phyloP scores from a whole-genome alignment of 768 basidiomycete genomes.

The Steccherinum ochraceum region DNA sequence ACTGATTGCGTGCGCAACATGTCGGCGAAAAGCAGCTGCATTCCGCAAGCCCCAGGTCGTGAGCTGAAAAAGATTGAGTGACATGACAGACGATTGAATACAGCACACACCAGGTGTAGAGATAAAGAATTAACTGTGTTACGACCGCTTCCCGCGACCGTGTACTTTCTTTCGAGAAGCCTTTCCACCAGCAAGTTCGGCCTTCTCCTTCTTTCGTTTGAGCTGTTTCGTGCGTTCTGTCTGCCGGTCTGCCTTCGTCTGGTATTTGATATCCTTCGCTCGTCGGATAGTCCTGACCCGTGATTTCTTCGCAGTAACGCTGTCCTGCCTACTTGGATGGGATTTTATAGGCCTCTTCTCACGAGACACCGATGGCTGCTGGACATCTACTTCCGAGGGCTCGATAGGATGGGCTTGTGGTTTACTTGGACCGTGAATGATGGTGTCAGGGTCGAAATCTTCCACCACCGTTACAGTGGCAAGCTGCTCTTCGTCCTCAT shows the following conservation, averaged over 20 bases:
- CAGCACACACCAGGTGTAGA: too few relatives aligned
- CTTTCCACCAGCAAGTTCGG: slow-evolving; percentile 64
- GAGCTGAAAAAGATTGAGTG: background rate
- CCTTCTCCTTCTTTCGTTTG: slow-evolving; percentile 62
- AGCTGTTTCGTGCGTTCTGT: slow-evolving; percentile 58
- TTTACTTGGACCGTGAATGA: slow-evolving; percentile 38
- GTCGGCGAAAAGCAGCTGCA: too few relatives aligned
- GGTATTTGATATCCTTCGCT: slow-evolving; percentile 52
- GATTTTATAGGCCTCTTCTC: background rate
- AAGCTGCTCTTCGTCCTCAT: slow-evolving; percentile 75
- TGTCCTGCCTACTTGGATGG: background rate
- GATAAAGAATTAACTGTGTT: background rate
- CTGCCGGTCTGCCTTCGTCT: slow-evolving; percentile 63
- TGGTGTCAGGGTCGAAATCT: slow-evolving; percentile 74
- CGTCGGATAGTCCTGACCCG: slow-evolving; percentile 15
- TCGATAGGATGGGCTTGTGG: background rate
- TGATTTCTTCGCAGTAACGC: slow-evolving; percentile 6
- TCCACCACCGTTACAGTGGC: slow-evolving; percentile 91
- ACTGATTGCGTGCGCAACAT: too few relatives aligned
- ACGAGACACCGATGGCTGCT: background rate
- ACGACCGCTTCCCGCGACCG: slow-evolving; percentile 10
- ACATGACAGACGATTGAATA: too few relatives aligned
- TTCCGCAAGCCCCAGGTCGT: too few relatives aligned
- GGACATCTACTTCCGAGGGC: background rate
- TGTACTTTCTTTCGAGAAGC: slow-evolving; percentile 32